Evolutionary conservation across 2,329 filamentous ascomycete genomes (phyloP).

Genomic region (Diplodia scrobiculata): DNA sequence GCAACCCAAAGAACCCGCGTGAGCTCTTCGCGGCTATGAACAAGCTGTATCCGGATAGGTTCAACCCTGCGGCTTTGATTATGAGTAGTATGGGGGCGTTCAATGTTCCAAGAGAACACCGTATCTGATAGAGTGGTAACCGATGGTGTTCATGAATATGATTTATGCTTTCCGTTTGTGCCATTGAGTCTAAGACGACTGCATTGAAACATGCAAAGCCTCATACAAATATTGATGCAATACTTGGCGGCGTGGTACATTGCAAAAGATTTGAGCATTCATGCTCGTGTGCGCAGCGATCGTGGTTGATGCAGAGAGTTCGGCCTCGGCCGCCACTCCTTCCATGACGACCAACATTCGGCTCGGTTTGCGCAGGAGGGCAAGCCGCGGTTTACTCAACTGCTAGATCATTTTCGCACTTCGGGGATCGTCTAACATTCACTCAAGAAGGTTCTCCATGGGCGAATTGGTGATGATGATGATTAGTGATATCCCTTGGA

Average conservation of each 20-base stretch:
- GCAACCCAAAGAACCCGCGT: constrained; percentile 26
- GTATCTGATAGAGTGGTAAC: neutral
- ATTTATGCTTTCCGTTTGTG: neutral
- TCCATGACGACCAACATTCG: neutral
- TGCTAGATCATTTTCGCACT: neutral
- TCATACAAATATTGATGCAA: too few species aligned
- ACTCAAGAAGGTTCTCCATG: neutral
- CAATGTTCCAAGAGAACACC: neutral
- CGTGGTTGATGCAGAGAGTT: neutral
- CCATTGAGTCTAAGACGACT: too few species aligned
- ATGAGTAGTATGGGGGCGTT: constrained; percentile 25
- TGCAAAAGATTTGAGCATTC: too few species aligned
- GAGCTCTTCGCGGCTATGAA: constrained; percentile 31
- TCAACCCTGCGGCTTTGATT: constrained; percentile 29
- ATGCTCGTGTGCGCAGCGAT: too few species aligned
- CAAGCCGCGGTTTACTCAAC: too few species aligned
- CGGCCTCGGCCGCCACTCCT: neutral
- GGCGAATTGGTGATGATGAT: neutral
- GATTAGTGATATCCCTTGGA: neutral
- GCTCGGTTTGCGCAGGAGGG: too few species aligned
- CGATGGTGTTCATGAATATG: neutral
- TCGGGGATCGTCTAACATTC: too few species aligned
- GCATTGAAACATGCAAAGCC: too few species aligned
- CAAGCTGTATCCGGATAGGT: constrained; percentile 31
- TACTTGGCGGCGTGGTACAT: too few species aligned